Evolutionary conservation across 306 rosid genomes (phyloP), one percentile per base, ranked within the genome.

Genomic region (Medicago ruthenica): DNA sequence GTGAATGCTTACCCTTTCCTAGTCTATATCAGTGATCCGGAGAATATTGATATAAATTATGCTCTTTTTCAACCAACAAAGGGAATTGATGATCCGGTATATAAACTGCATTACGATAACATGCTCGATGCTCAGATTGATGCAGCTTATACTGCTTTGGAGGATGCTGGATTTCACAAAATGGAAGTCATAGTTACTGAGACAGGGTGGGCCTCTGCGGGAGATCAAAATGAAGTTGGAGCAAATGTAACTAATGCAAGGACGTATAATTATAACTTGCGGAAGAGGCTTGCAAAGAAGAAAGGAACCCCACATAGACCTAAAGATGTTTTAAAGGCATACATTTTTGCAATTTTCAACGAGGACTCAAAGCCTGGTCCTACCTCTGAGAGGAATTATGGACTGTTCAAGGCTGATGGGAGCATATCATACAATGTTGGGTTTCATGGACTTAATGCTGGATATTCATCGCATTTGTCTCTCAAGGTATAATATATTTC

Each of bases 111-210:
- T 82, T 95, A 95, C 75, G 99, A 95, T 77, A 95, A 95, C 84
- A 88, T 92, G 99, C 97, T 95, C 36, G 99, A 95, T 87, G 98
- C 99, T 82, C 97, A 90, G 92, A 92, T 95, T 42, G 99, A 92
- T 75, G 99, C 98, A 22, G 92, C 96, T 41, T 92, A 95, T 85
- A 83, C 93, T 18, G 99, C 99, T 67, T 74, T 95, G 78, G 96
- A 87, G 82, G 79, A 85, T 84, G 96, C 92, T 18, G 99, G 99
- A 70, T 82, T 83, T 75, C 4, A 76, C 22, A 81, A 92, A 77
- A 95, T 92, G 98, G 96, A 95, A 87, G 91, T 95, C 81, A 79
- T 95, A 68, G 79, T 92, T 77, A 95, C 99, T 1, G 99, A 95
- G 83, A 95, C 99, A 20, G 99, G 99, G 48, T 95, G 98, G 99